phyloP scores from a whole-genome alignment of 345 rosid genomes.

The Ailanthus altissimus region DNA sequence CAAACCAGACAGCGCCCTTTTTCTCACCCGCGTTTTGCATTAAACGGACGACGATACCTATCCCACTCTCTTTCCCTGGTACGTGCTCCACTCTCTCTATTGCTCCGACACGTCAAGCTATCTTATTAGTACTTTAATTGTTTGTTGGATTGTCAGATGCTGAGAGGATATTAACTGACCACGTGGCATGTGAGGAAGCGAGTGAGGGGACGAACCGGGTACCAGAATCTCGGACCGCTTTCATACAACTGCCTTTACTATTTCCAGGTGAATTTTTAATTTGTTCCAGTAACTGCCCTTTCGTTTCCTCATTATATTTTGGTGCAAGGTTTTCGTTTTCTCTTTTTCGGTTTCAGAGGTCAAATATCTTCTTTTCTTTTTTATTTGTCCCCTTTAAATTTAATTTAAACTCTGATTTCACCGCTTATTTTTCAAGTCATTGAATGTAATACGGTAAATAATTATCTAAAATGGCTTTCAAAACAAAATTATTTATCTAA shows the following conservation, averaged over 20 bases:
- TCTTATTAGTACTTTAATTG: background rate
- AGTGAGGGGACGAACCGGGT: constrained; percentile 9
- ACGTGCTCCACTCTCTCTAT: background rate
- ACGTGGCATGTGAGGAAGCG: background rate
- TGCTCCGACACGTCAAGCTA: background rate
- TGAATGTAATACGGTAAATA: too few species aligned
- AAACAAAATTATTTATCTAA: too few species aligned
- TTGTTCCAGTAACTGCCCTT: constrained; percentile 2
- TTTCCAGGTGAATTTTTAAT: constrained; percentile 18
- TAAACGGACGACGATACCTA: constrained; percentile 7
- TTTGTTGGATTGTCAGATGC: background rate
- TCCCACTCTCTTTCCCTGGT: background rate
- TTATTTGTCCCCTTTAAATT: too few species aligned
- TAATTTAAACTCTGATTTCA: too few species aligned
- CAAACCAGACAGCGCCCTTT: constrained; percentile 22
- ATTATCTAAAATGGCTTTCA: too few species aligned
- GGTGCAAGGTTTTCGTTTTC: too few species aligned
- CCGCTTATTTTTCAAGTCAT: too few species aligned
- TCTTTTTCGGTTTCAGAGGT: too few species aligned
- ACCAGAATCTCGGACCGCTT: constrained; percentile 23
- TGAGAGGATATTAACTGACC: too few species aligned
- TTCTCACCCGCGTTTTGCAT: constrained; percentile 36
- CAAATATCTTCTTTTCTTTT: too few species aligned
- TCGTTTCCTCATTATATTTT: background rate
- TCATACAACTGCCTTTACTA: constrained; percentile 23